phyloP scores from a whole-genome alignment of 2,329 filamentous ascomycete genomes.

The Trichoderma polysporum region DNA sequence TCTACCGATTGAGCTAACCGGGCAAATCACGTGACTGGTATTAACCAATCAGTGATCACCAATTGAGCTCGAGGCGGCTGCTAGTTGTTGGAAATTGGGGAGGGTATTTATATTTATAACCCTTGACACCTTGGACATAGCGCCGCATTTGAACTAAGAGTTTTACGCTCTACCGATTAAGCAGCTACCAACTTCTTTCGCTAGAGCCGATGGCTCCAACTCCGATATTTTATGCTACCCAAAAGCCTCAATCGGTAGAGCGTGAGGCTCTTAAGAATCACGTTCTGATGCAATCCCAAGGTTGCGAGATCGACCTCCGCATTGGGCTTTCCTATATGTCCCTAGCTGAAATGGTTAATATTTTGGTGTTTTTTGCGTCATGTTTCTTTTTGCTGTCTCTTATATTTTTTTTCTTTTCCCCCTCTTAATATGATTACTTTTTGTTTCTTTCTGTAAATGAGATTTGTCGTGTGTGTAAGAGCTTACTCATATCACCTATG shows the following conservation, averaged over 20 bases:
- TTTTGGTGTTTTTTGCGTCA: neutral
- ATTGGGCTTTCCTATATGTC: slow-evolving; percentile 41
- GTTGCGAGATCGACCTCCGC: slow-evolving; percentile 55
- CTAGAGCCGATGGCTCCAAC: too few species aligned
- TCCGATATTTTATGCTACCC: too few species aligned
- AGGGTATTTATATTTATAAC: too few species aligned
- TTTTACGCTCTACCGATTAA: too few species aligned
- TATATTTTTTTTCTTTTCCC: neutral
- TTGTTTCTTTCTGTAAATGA: neutral
- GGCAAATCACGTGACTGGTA: slow-evolving; percentile 27
- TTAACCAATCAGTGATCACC: too few species aligned
- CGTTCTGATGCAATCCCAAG: slow-evolving; percentile 45
- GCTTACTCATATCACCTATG: neutral
- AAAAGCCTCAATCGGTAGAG: slow-evolving; percentile 60
- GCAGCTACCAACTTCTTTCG: too few species aligned
- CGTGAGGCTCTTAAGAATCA: slow-evolving; percentile 63
- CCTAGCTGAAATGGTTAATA: neutral
- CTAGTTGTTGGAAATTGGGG: too few species aligned
- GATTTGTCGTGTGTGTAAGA: neutral
- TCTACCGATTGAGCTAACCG: slow-evolving; percentile 54
- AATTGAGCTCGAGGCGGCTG: too few species aligned
- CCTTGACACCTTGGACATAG: too few species aligned
- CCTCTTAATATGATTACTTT: neutral
- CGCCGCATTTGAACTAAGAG: too few species aligned
- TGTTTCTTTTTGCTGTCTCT: neutral